Percentiles rank a stretch among this genome's conserved stretches.
phyloP scores from a whole-genome alignment of 441 rosid species.

The Pelargonium citronellum region DNA sequence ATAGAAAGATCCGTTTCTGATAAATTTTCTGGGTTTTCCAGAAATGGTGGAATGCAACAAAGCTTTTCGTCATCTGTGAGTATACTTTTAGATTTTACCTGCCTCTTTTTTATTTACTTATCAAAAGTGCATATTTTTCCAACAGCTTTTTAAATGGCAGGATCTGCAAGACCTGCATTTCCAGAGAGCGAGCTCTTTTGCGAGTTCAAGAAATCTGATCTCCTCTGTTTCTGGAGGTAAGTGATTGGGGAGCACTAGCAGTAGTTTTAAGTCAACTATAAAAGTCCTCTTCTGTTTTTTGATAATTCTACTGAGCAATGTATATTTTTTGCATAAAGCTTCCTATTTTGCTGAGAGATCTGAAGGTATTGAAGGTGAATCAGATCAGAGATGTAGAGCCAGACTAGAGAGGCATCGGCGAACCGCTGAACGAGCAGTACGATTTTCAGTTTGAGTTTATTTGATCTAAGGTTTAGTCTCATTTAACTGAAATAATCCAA shows the following conservation, averaged over 20 bases:
- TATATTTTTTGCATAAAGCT: conserved; percentile 27
- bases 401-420: conserved; percentile 81
- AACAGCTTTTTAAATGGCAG: conserved; percentile 28
- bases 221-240: conserved; percentile 43
- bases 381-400: conserved; percentile 90
- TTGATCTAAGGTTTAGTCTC: conserved; percentile 2
- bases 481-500: conserved; percentile 13
- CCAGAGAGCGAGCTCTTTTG: conserved; percentile 41
- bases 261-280: neutral
- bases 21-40: conserved; percentile 48
- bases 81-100: conserved; percentile 11
- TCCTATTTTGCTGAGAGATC: conserved; percentile 26
- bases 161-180: conserved; percentile 43
- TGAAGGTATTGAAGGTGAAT: conserved; percentile 68
- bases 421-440: conserved; percentile 89
- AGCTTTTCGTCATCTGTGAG: conserved; percentile 45
- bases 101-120: neutral
- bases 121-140: neutral
- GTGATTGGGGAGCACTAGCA: conserved; percentile 14
- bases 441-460: conserved; percentile 16
- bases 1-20: conserved; percentile 58
- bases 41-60: conserved; percentile 40
- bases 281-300: neutral
- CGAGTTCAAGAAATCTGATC: conserved; percentile 40
- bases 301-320: conserved; percentile 13